Evolutionary conservation across 805 yeast species (phyloP), one percentile per base, ranked within the genome.

Genomic region (Yamadazyma philogaea): DNA sequence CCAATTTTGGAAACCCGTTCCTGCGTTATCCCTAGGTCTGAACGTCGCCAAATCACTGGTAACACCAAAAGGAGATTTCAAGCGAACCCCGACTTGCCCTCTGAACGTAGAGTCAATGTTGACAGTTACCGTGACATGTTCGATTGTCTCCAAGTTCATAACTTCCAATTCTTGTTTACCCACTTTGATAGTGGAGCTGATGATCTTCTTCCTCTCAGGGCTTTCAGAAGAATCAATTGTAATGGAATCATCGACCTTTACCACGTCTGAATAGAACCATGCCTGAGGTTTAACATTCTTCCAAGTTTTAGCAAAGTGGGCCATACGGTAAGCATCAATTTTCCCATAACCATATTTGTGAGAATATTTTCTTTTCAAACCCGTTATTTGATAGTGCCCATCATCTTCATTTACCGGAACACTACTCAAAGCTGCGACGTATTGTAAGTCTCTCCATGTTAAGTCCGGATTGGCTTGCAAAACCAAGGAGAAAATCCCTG

Each of bases 361-460:
- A 7, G 95, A 87, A 61, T 84, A 93, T 51, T 72, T 68, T 53
- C 80, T 77, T 14, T 84, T 74, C 50, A 84, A 67, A 0, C 84
- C 83, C 3, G 90, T 79, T 6, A 65, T 59, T 61, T 87, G 95
- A 82, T 91, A 89, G 24, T 75, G 68, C 0, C 84, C 84, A 53
- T 87, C 95, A 11, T 80, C 76, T 46, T 63, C 66, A 52, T 82
- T 78, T 19, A 93, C 72, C 24, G 83, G 83, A 15, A 77, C 76
- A 0, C 96, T 82, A 19, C 87, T 75, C 39, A 81, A 63, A 12
- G 91, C 81, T 2, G 87, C 77, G 16, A 93, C 70, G 55, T 90
- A 87, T 65, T 93, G 99, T 42, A 90, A 74, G 59, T 93, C 99
- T 59, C 99, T 77, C 99, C 99, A 93, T 0, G 96, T 86, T 42